phyloP scores from a whole-genome alignment of 306 rosid species.

The Pterocarpus macrocarpus region DNA sequence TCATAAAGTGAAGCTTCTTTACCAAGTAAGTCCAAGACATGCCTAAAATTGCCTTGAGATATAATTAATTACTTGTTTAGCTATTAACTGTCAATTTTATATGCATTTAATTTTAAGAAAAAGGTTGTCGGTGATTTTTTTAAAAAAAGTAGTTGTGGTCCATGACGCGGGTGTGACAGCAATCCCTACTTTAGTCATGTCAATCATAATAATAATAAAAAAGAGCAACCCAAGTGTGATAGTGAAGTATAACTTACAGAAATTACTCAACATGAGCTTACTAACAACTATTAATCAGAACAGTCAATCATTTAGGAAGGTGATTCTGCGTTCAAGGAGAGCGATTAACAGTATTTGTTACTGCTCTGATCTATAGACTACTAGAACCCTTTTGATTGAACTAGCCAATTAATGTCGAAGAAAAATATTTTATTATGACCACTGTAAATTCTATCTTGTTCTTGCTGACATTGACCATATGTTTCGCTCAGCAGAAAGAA shows the following conservation, averaged over 20 bases:
- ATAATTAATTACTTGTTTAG: no score
- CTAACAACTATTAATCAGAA: neutral
- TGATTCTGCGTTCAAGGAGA: no score
- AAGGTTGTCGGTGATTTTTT: neutral
- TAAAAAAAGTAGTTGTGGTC: neutral
- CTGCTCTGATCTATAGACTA: no score
- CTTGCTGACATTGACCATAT: slow-evolving; percentile 62
- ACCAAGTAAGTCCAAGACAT: neutral
- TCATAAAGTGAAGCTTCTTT: neutral
- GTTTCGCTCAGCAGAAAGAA: slow-evolving; percentile 51
- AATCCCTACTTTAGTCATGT: neutral
- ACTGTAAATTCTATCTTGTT: slow-evolving; percentile 39
- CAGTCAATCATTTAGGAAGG: no score
- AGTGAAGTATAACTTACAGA: neutral
- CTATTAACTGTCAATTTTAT: no score
- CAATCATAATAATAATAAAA: no score
- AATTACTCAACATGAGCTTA: neutral
- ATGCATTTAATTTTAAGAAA: no score
- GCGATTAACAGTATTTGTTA: no score
- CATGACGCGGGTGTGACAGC: neutral
- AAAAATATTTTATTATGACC: neutral
- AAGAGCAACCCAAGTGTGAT: slow-evolving; percentile 19
- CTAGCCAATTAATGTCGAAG: neutral
- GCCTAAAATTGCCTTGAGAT: no score
- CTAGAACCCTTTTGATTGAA: neutral